phyloP scores from a whole-genome alignment of 192 early-diverging fungal species.

The Podila minutissima region DNA sequence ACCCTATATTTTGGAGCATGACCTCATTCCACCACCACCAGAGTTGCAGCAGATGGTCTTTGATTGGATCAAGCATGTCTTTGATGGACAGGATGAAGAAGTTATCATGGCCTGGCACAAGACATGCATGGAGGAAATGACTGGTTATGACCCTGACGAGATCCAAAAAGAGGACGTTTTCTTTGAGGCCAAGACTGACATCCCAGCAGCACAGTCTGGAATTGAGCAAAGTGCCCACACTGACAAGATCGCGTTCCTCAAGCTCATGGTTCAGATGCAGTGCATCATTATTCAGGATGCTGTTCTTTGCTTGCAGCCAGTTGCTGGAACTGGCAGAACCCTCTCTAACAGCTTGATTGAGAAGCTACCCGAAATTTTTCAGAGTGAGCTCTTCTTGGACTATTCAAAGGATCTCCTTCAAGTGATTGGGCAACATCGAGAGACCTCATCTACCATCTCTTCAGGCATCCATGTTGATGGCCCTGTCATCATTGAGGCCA shows the following conservation, averaged over 20 bases:
- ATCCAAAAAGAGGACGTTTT: neutral
- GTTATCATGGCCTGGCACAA: neutral
- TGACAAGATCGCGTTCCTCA: neutral
- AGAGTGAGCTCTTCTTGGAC: no score
- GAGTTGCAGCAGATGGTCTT: neutral
- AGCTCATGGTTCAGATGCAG: no score
- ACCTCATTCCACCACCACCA: neutral
- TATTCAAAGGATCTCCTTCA: no score
- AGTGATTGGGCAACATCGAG: no score
- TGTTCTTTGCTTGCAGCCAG: no score
- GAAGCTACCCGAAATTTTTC: no score
- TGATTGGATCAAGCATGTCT: neutral
- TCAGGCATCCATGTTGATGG: no score
- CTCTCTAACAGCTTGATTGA: no score
- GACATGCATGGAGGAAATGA: constrained; percentile 1
- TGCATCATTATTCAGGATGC: no score
- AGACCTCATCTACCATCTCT: no score
- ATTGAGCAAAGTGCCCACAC: constrained; percentile 2
- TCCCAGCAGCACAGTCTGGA: constrained; percentile 1
- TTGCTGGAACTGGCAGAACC: no score
- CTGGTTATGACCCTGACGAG: neutral
- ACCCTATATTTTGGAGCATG: constrained; percentile 3
- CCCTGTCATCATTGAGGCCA: no score
- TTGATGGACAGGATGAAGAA: neutral
- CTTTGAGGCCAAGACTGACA: neutral